phyloP scores from a whole-genome alignment of 192 early-diverging fungal genomes.

The Entomortierella parvispora region DNA sequence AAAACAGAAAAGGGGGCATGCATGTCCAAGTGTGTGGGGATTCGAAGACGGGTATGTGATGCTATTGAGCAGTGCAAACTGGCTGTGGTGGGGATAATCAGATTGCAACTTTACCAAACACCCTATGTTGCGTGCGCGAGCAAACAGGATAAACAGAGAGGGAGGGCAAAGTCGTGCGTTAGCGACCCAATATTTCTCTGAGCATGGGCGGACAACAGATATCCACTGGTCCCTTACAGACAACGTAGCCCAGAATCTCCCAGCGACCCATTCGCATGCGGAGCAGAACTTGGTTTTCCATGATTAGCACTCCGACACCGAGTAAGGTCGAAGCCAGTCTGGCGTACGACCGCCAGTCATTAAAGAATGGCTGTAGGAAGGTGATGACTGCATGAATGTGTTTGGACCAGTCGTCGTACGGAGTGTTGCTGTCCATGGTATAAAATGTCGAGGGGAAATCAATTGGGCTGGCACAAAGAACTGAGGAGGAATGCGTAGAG shows the following conservation, averaged over 20 bases:
- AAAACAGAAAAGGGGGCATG: background rate
- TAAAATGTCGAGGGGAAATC: background rate
- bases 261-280: constrained; percentile 49
- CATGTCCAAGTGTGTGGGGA: no score
- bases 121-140: constrained; percentile 9
- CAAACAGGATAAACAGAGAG: background rate
- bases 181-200: no score
- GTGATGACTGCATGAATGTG: constrained; percentile 49
- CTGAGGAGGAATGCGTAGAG: background rate
- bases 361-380: constrained; percentile 46
- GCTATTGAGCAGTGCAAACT: no score
- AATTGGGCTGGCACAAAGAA: background rate
- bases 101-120: constrained; percentile 24
- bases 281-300: constrained; percentile 49
- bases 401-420: constrained; percentile 42
- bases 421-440: constrained; percentile 38
- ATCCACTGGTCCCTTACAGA: constrained; percentile 12
- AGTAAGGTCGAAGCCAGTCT: constrained; percentile 28
- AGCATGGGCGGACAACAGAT: background rate
- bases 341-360: constrained; percentile 49
- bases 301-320: constrained; percentile 42
- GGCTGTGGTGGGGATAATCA: no score
- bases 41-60: no score
- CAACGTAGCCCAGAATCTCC: constrained; percentile 35
- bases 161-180: background rate